phyloP scores from a whole-genome alignment of 352 stramenopile species.

The Globisporangium carolinianum region DNA sequence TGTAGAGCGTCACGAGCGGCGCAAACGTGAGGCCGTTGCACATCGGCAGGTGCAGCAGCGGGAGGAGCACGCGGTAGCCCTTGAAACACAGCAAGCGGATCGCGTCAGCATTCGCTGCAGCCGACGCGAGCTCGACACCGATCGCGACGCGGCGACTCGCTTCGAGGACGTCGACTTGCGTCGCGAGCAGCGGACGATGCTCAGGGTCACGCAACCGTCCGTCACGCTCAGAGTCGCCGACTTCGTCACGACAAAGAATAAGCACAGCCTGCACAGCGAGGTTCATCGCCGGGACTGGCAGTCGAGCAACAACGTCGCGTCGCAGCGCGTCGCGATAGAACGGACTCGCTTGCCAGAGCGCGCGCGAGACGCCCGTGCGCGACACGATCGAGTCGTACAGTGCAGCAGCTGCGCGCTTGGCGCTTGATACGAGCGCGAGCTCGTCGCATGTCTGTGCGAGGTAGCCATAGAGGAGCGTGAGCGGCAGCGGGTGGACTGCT shows the following conservation, averaged over 20 bases:
- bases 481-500: slow-evolving; percentile 55
- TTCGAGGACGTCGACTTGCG: slow-evolving; percentile 41
- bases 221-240: slow-evolving; percentile 33
- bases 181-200: slow-evolving; percentile 16
- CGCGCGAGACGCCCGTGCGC: slow-evolving; percentile 13
- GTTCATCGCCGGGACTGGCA: slow-evolving; percentile 46
- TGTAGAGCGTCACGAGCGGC: slow-evolving; percentile 45
- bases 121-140: slow-evolving; percentile 51
- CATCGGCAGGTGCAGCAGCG: slow-evolving; percentile 51
- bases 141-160: slow-evolving; percentile 41
- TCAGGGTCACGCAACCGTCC: slow-evolving; percentile 29
- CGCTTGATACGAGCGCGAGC: slow-evolving; percentile 17
- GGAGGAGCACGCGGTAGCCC: slow-evolving; percentile 57
- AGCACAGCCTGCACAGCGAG: slow-evolving; percentile 40
- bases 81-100: slow-evolving; percentile 55
- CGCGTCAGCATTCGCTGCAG: slow-evolving; percentile 38
- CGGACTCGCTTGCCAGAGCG: slow-evolving; percentile 44
- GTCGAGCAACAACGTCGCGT: slow-evolving; percentile 30
- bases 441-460: slow-evolving; percentile 49
- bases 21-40: slow-evolving; percentile 35
- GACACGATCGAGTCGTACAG: slow-evolving; percentile 50
- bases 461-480: slow-evolving; percentile 66
- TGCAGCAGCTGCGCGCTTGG: slow-evolving; percentile 29
- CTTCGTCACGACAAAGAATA: slow-evolving; percentile 47
- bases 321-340: slow-evolving; percentile 62